Evolutionary conservation across 805 yeast species (phyloP), one percentile per base, ranked within the genome.

Genomic region (Metschnikowia colocasiae): DNA sequence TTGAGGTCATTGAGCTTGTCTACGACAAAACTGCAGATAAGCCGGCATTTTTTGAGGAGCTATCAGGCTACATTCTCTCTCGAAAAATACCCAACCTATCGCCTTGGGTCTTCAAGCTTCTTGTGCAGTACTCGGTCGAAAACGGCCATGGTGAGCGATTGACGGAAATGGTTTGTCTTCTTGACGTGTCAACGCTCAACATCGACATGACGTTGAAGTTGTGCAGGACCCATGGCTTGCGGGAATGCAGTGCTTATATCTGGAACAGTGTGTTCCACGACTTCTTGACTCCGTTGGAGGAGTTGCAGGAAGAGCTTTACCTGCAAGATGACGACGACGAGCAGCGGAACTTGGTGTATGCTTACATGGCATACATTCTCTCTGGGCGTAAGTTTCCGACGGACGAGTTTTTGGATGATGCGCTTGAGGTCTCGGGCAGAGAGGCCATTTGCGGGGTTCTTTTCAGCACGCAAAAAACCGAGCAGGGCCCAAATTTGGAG

Each of bases 311-410:
- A 5, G 54, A 57, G 35, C 49, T 53, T 22, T 46, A 44, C 3
- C 40, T 43, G 20, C 18, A 35, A 1, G 30, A 19, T 13, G 35
- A 27, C 18, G 32, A 36, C 22, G 20, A 33, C 20, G 55, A 48
- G 4, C 30, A 43, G 16, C 50, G 45, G n/a, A 30, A 1, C 52
- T 52, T 29, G 72, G 71, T 51, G 67, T 81, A 2, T 55, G 75
- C 82, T 0, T 92, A 85, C 59, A 60, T 91, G 50, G 76, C 89
- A 0, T 85, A 80, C 57, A 67, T 82, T 9, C 68, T 88, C 23
- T 83, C 92, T 0, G 95, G 95, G 0, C 71, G 94, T 46, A 85
- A 83, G 49, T 92, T 83, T 60, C 97, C 97, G 0, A 81, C 85
- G 1, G 86, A 85, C 38, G 64, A 69, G 25, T 62, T 63, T 16